Conservation (phyloP, 176 grass and related monocot species). For the Canna indica region DNA sequence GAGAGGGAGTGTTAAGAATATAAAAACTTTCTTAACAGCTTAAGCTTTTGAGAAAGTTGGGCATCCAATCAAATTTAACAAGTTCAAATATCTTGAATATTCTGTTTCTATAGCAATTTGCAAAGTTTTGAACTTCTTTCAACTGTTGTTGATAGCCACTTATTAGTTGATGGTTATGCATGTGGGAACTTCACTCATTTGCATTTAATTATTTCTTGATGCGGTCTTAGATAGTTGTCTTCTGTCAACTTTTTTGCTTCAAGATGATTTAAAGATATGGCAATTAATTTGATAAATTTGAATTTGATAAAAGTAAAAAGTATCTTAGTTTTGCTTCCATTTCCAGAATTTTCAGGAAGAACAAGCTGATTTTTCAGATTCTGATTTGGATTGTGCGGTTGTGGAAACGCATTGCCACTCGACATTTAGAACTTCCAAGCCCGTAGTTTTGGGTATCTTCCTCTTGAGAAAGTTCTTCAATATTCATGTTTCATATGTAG, state of each 20-base stretch:
- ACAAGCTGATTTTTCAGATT: conserved; percentile 34
- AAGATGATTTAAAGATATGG: neutral
- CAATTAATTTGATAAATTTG: neutral
- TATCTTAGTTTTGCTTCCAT: conserved; percentile 1
- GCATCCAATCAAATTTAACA: too few relatives aligned
- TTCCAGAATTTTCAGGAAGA: conserved; percentile 30
- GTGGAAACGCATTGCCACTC: conserved; percentile 8
- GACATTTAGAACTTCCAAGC: conserved; percentile 25
- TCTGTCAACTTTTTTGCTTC: neutral
- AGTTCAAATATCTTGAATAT: neutral
- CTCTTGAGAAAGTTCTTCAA: neutral
- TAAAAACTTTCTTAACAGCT: too few relatives aligned
- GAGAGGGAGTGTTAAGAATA: too few relatives aligned
- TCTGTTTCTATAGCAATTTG: neutral
- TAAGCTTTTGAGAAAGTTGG: too few relatives aligned
- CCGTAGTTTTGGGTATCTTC: conserved; percentile 24
- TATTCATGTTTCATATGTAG: neutral
- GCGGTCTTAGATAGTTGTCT: neutral
- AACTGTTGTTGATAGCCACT: neutral
- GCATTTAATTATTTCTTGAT: neutral
- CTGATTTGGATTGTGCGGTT: conserved; percentile 36
- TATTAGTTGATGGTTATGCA: neutral
- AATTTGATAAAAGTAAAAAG: too few relatives aligned
- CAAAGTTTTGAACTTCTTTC: neutral
- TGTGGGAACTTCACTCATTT: neutral